Conservation (phyloP, 257 asterid species). For the Penstemon newberryi region DNA sequence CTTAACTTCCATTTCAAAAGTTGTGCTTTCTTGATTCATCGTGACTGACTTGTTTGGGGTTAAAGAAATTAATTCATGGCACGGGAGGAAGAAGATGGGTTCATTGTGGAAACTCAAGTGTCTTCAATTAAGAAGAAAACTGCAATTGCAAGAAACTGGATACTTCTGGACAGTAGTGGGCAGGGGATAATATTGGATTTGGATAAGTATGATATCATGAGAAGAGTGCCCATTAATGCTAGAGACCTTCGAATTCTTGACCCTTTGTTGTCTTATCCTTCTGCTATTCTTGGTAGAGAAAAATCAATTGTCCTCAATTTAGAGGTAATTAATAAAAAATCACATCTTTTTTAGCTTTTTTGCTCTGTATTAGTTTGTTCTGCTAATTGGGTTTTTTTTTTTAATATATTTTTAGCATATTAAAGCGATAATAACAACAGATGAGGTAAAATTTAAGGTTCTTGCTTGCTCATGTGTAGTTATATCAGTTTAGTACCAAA, state of each 20-base stretch:
- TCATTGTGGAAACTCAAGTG: conserved; percentile 37
- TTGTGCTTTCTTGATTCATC: too few relatives aligned
- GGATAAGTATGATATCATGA: conserved; percentile 81
- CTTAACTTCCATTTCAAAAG: too few relatives aligned
- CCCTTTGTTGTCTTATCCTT: conserved; percentile 89
- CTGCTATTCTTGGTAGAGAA: conserved; percentile 77
- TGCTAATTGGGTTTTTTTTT: neutral
- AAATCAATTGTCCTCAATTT: conserved; percentile 81
- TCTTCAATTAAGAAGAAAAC: conserved; percentile 47
- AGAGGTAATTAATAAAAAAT: conserved; percentile 48
- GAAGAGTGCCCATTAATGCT: conserved; percentile 68
- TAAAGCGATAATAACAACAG: conserved; percentile 86
- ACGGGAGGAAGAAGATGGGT: conserved; percentile 40
- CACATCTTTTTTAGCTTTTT: neutral
- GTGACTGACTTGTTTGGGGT: too few relatives aligned
- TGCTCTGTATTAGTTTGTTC: neutral
- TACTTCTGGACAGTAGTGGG: conserved; percentile 57
- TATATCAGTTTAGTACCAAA: neutral
- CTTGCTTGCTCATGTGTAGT: neutral
- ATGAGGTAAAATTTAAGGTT: conserved; percentile 52
- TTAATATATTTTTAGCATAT: conserved; percentile 63
- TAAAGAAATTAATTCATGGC: conserved; percentile 26
- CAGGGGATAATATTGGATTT: conserved; percentile 62
- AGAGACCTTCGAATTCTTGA: conserved; percentile 91
- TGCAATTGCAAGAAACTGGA: conserved; percentile 72